Conservation (phyloP, 495 filamentous ascomycete genomes). For the Apodospora peruviana region DNA sequence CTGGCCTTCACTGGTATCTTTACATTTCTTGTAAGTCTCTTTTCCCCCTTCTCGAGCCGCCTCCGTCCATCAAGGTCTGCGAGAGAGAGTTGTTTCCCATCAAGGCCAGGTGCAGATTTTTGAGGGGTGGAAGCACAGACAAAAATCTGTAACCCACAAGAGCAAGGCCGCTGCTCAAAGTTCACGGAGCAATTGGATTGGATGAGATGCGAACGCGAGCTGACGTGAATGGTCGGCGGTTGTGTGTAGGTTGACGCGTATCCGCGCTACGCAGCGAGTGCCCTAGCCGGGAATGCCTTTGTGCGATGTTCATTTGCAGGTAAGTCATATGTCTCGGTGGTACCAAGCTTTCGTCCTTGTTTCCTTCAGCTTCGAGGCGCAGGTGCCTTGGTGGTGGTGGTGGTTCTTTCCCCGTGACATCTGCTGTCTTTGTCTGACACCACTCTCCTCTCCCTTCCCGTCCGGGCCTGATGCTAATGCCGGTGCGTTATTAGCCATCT, state of each 20-base stretch:
- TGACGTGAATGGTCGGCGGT: slow-evolving; percentile 16
- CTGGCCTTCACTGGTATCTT: slow-evolving; percentile 83
- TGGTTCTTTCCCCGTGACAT: slow-evolving; percentile 40
- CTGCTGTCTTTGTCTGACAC: too few species aligned
- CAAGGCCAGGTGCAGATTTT: not conserved
- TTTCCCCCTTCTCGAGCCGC: not conserved
- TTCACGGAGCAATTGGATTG: slow-evolving; percentile 12
- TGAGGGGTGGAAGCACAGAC: not conserved
- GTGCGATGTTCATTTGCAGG: slow-evolving; percentile 78
- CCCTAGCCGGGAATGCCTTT: slow-evolving; percentile 85
- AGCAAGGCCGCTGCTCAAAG: not conserved
- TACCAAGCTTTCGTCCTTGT: slow-evolving; percentile 10
- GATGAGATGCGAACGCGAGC: slow-evolving; percentile 19
- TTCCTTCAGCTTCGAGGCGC: slow-evolving; percentile 39
- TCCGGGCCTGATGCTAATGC: too few species aligned
- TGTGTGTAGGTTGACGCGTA: slow-evolving; percentile 70
- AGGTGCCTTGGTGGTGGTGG: too few species aligned
- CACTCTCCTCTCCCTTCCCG: too few species aligned
- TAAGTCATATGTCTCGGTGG: slow-evolving; percentile 42
- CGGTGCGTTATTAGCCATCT: slow-evolving; percentile 44
- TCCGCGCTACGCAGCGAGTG: slow-evolving; percentile 81
- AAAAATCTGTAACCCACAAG: not conserved
- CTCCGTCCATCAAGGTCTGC: not conserved
- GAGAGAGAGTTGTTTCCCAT: not conserved
- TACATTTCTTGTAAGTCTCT: slow-evolving; percentile 65